Evolutionary conservation across 208 protist species (phyloP).

Genomic region (Leishmania arabica): DNA sequence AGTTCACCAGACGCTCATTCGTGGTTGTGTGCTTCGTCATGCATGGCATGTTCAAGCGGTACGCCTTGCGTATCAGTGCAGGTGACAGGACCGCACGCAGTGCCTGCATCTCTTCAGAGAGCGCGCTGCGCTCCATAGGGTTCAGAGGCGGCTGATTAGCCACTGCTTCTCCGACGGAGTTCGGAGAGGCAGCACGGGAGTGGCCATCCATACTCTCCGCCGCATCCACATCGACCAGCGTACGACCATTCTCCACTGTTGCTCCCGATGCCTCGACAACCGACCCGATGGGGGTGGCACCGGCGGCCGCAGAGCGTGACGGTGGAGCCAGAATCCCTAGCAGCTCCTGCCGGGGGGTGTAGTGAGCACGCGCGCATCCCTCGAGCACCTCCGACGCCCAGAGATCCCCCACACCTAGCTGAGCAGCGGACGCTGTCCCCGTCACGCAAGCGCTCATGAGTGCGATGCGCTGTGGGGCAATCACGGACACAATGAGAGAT

Average conservation of each 20-base stretch:
- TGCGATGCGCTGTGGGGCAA: not conserved
- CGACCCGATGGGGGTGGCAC: not conserved
- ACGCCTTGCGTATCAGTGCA: conserved; percentile 38
- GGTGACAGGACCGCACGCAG: conserved; percentile 15
- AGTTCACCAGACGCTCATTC: conserved; percentile 42
- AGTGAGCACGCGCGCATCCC: conserved; percentile 22
- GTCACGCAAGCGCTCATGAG: conserved; percentile 3
- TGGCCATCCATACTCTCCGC: conserved; percentile 2
- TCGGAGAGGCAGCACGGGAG: not conserved
- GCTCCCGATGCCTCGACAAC: not conserved
- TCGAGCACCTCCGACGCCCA: conserved; percentile 44
- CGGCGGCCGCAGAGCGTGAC: not conserved
- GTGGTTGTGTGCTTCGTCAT: conserved; percentile 25
- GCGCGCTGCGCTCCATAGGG: not conserved
- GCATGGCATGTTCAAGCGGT: conserved; percentile 52
- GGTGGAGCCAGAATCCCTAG: conserved; percentile 22
- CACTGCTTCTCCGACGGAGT: not conserved
- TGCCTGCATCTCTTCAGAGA: conserved; percentile 11
- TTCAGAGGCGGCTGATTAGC: conserved; percentile 16
- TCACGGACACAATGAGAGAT: not conserved
- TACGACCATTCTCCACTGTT: not conserved
- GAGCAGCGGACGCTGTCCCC: not conserved
- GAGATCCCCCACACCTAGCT: conserved; percentile 19
- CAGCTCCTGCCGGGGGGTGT: conserved; percentile 28
- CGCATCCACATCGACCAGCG: conserved; percentile 25